Conservation (phyloP, 177 flowering plant species). For the Vitis hybrid region DNA sequence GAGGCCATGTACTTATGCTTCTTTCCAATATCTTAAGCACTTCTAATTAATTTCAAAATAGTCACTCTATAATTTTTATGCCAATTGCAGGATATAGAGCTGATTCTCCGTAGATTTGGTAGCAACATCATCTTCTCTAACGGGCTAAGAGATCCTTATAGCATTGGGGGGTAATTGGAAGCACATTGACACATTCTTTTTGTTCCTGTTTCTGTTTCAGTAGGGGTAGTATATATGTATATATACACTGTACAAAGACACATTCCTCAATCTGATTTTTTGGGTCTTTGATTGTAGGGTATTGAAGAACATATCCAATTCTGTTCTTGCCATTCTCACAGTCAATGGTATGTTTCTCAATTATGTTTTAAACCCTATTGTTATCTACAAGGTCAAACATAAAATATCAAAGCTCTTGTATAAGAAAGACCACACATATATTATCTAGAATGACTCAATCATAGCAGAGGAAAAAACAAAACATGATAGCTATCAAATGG, state of each 20-base stretch:
- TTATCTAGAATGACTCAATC: too few species aligned
- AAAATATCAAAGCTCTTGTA: too few species aligned
- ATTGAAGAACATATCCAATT: too few species aligned
- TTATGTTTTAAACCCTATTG: too few species aligned
- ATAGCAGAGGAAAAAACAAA: too few species aligned
- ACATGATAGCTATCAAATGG: too few species aligned
- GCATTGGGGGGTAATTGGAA: constrained; percentile 6
- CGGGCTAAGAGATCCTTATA: constrained; percentile 7
- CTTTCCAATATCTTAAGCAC: background rate
- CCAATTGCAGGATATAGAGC: constrained; percentile 1
- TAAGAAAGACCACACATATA: too few species aligned
- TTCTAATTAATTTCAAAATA: background rate
- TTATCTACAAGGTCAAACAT: too few species aligned
- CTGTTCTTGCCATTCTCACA: too few species aligned
- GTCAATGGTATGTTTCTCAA: too few species aligned
- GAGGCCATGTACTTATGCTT: constrained; percentile 10
- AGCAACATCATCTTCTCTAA: constrained; percentile 3
- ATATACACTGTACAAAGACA: background rate
- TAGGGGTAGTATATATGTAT: background rate
- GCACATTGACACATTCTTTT: background rate
- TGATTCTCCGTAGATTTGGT: background rate
- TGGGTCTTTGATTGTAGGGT: too few species aligned
- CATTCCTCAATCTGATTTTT: too few species aligned
- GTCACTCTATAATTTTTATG: background rate
- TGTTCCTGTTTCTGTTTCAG: background rate